phyloP scores from a whole-genome alignment of 2,329 filamentous ascomycete species.

The Stromatinia cepivora region DNA sequence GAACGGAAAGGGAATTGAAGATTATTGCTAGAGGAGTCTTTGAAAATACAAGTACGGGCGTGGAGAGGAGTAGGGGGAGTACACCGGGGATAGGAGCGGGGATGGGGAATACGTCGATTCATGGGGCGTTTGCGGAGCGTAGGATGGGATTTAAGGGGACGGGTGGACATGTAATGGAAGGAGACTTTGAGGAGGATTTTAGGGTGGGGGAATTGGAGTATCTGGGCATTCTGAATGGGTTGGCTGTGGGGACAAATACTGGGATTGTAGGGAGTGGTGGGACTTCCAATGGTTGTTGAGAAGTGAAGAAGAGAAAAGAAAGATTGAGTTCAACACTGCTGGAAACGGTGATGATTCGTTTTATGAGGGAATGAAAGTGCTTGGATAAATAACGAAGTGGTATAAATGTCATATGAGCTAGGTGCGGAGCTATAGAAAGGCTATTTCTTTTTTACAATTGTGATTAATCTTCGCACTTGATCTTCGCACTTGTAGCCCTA shows the following conservation, averaged over 20 bases:
- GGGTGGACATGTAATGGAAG: neutral
- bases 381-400: no score
- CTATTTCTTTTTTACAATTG: neutral
- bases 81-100: neutral
- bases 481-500: neutral
- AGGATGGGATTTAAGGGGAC: neutral
- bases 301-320: neutral
- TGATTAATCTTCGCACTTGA: no score
- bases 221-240: neutral
- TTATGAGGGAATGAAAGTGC: no score
- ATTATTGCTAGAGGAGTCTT: constrained; percentile 31
- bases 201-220: constrained; percentile 1
- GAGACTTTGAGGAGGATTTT: neutral
- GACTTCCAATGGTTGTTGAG: neutral
- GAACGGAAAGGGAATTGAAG: constrained; percentile 52
- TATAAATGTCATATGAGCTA: no score
- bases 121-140: neutral
- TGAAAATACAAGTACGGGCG: neutral
- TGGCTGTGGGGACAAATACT: neutral
- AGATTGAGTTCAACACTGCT: neutral
- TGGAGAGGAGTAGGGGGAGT: neutral
- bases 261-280: neutral
- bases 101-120: neutral
- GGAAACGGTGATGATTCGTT: neutral
- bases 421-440: neutral